These are phyloP conservation scores for Wickerhamiella siamensis DNA, from an alignment of 805 yeast genomes.

Conservation along the genomic window DNA sequence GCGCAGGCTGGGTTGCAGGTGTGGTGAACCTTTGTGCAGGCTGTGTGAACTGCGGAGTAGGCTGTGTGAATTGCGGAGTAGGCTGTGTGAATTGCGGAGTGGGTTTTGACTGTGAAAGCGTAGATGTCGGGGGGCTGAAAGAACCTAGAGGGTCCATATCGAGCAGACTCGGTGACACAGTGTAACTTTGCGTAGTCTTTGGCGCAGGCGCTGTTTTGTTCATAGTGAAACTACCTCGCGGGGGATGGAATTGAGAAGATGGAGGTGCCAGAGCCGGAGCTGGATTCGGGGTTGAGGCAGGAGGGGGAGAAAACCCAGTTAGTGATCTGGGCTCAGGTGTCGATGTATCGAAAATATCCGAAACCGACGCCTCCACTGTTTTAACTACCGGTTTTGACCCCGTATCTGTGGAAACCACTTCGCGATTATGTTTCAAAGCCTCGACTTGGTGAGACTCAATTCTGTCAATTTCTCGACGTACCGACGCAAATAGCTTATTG, in stretches of 20 bases:
- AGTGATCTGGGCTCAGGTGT: neutral
- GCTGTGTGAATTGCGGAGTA: neutral
- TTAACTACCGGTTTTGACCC: neutral
- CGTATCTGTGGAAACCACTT: neutral
- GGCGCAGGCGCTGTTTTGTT: neutral
- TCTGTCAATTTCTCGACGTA: constrained; percentile 29
- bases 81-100: neutral
- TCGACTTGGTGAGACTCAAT: constrained; percentile 32
- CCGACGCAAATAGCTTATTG: constrained; percentile 26
- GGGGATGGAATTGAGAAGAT: neutral
- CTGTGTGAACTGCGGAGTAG: too few relatives aligned
- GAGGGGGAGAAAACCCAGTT: too few relatives aligned
- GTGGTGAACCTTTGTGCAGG: too few relatives aligned
- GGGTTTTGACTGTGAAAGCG: neutral
- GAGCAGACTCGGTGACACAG: neutral
- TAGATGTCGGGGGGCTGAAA: too few relatives aligned
- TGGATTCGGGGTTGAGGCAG: neutral
- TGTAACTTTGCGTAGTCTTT: too few relatives aligned
- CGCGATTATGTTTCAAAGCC: constrained; percentile 9
- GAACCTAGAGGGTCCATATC: neutral
- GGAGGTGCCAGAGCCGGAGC: neutral
- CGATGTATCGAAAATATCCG: neutral
- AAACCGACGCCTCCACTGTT: neutral
- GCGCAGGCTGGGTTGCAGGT: too few relatives aligned
- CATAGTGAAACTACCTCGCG: neutral